These are phyloP conservation scores for Colletotrichum cereale DNA, from an alignment of 2,329 filamentous ascomycete genomes.

Conservation along the genomic window DNA sequence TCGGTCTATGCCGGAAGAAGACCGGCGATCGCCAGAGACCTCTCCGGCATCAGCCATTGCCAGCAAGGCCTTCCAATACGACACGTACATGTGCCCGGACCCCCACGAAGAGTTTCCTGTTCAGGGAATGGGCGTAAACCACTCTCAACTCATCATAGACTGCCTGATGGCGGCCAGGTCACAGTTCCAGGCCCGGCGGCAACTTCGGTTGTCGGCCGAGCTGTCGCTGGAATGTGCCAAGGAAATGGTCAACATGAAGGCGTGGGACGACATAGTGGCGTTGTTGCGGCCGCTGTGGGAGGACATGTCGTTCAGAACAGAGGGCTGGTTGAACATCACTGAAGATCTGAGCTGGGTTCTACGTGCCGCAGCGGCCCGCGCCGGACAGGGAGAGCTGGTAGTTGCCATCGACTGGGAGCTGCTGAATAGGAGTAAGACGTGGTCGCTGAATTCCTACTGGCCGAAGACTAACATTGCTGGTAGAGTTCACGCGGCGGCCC, in stretches of 20 bases:
- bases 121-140: slow-evolving; percentile 63
- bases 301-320: slow-evolving; percentile 65
- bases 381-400: slow-evolving; percentile 66
- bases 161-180: slow-evolving; percentile 62
- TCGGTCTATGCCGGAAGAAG: slow-evolving; percentile 69
- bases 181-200: slow-evolving; percentile 67
- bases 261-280: slow-evolving; percentile 67
- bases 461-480: slow-evolving; percentile 41
- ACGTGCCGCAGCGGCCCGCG: slow-evolving; percentile 66
- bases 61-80: slow-evolving; percentile 69
- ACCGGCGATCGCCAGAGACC: slow-evolving; percentile 63
- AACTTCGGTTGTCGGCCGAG: slow-evolving; percentile 67
- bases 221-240: slow-evolving; percentile 68
- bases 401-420: slow-evolving; percentile 76
- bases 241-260: slow-evolving; percentile 63
- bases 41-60: slow-evolving; percentile 61
- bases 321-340: slow-evolving; percentile 70
- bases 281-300: slow-evolving; percentile 70
- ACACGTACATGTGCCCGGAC: slow-evolving; percentile 75
- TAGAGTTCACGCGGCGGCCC: slow-evolving; percentile 64
- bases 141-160: slow-evolving; percentile 67
- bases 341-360: slow-evolving; percentile 74
- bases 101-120: slow-evolving; percentile 71
- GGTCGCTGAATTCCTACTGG: neutral
- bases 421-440: slow-evolving; percentile 66